Percentiles rank a stretch among this genome's conserved stretches.
These are phyloP conservation scores for Zygoascus sp. DNA, from an alignment of 1,139 yeast genomes.

Conservation along the genomic window DNA sequence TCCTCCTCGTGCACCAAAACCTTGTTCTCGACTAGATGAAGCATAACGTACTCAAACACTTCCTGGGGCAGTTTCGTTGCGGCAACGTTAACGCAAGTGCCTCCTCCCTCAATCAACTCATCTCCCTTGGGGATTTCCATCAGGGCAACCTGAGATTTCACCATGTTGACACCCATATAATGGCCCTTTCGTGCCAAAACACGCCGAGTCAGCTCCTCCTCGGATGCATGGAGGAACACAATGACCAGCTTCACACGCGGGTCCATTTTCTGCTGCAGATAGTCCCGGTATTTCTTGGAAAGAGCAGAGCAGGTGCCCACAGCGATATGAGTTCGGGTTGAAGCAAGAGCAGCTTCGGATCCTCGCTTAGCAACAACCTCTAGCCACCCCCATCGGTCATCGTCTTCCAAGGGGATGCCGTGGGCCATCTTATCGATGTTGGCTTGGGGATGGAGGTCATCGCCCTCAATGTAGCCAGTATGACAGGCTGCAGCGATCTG, in stretches of 20 bases:
- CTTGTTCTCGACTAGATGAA: constrained; percentile 8
- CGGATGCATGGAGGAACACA: constrained; percentile 62
- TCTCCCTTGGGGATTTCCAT: constrained; percentile 62
- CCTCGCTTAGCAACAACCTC: constrained; percentile 41
- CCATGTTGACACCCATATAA: constrained; percentile 83
- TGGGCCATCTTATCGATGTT: constrained; percentile 78
- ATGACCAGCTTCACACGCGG: constrained; percentile 47
- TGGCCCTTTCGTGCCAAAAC: constrained; percentile 64
- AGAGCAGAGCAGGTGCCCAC: constrained; percentile 84
- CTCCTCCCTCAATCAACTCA: constrained; percentile 24
- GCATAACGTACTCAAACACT: constrained; percentile 10
- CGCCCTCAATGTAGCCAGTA: constrained; percentile 79
- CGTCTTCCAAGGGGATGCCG: constrained; percentile 79
- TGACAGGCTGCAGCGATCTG: constrained; percentile 42
- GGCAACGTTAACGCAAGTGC: constrained; percentile 17
- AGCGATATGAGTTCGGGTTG: constrained; percentile 34
- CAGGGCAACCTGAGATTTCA: constrained; percentile 67
- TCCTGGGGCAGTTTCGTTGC: constrained; percentile 19
- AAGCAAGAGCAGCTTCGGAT: constrained; percentile 36
- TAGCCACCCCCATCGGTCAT: constrained; percentile 91
- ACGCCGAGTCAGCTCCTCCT: constrained; percentile 56
- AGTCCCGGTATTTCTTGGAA: constrained; percentile 65
- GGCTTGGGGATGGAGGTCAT: constrained; percentile 62
- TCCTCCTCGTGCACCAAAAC: neutral
- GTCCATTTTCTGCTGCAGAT: constrained; percentile 37